phyloP scores from a whole-genome alignment of 768 basidiomycete species.

The Lactarius sp. region DNA sequence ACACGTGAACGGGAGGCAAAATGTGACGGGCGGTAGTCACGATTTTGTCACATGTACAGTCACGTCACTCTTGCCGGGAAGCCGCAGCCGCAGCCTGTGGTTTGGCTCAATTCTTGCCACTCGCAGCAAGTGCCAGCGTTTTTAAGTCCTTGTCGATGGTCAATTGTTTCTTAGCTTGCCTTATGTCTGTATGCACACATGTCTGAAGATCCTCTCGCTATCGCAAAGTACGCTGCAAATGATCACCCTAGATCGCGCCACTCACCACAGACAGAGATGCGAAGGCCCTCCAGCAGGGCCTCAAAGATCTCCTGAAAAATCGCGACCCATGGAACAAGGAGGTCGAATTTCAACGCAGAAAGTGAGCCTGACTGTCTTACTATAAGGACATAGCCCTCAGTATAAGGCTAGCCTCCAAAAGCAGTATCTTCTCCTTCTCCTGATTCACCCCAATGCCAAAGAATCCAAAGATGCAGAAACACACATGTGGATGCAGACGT shows the following conservation, averaged over 20 bases:
- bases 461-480: slow-evolving; percentile 79
- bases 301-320: slow-evolving; percentile 71
- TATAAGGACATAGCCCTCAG: slow-evolving; percentile 25
- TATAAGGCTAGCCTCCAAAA: slow-evolving; percentile 52
- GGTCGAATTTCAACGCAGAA: slow-evolving; percentile 81
- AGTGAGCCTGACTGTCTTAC: slow-evolving; percentile 45
- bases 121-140: background rate
- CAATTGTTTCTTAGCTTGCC: slow-evolving; percentile 1
- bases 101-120: background rate
- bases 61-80: background rate
- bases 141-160: slow-evolving; percentile 3
- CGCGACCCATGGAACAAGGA: slow-evolving; percentile 81
- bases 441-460: slow-evolving; percentile 60
- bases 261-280: slow-evolving; percentile 55
- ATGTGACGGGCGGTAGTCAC: too few relatives aligned
- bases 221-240: slow-evolving; percentile 34
- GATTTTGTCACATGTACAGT: background rate
- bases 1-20: too few relatives aligned
- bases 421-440: slow-evolving; percentile 62
- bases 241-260: slow-evolving; percentile 16
- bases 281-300: slow-evolving; percentile 62
- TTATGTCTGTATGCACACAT: slow-evolving; percentile 29
- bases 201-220: slow-evolving; percentile 39
- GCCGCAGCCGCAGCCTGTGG: background rate
- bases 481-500: slow-evolving; percentile 90